Conservation (phyloP, 73 alveolate genomes). For the Tetrahymena borealis region DNA sequence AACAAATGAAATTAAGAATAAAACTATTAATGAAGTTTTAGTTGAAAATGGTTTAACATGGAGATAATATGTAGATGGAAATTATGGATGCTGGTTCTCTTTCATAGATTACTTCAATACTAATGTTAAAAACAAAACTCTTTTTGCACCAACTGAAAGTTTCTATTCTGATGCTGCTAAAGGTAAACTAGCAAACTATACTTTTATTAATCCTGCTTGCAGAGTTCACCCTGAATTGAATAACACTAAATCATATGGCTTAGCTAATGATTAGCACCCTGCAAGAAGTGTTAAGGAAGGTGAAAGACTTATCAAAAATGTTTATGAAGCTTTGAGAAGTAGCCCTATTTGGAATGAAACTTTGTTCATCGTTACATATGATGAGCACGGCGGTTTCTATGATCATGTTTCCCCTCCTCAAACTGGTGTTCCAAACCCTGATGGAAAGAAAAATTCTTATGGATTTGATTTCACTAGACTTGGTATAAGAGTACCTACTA, state of each 20-base stretch:
- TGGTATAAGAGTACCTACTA: background rate
- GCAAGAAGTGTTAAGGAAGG: background rate
- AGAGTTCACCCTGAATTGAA: background rate
- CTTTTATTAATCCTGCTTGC: background rate
- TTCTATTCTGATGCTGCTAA: background rate
- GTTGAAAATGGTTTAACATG: background rate
- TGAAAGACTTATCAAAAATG: background rate
- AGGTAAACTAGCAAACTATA: background rate
- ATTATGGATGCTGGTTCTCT: background rate
- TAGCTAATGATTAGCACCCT: constrained; percentile 5
- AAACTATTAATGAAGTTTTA: background rate
- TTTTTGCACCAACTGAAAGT: background rate
- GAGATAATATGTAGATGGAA: background rate
- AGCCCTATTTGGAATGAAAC: constrained; percentile 7
- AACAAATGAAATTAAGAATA: background rate
- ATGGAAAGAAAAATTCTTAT: background rate
- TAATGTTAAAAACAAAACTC: background rate
- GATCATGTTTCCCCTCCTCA: background rate
- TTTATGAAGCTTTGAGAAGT: constrained; percentile 4
- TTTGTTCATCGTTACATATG: background rate
- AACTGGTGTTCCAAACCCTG: background rate
- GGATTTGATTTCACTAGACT: background rate
- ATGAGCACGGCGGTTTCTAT: background rate
- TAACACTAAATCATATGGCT: background rate
- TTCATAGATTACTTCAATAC: background rate